Percentiles rank a stretch among this genome's conserved stretches.
These are phyloP conservation scores for Chloromonas sp. DNA, from an alignment of 163 green algal species.

Conservation along the genomic window DNA sequence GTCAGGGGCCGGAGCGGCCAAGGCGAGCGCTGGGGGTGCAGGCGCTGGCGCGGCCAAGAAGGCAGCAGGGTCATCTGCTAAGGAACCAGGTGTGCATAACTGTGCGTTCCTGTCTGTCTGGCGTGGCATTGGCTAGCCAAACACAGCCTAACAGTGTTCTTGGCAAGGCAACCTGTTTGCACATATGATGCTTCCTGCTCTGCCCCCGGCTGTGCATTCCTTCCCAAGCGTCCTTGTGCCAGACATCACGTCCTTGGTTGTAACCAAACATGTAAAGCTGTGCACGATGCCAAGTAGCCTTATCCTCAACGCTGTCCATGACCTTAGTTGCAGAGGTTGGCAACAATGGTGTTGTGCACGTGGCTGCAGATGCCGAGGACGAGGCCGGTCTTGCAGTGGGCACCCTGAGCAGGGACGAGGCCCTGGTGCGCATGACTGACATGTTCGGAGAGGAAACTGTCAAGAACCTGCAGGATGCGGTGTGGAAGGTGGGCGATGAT, in stretches of 20 bases:
- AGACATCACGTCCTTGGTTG: background rate
- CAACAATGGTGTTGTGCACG: background rate
- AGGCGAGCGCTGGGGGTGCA: background rate
- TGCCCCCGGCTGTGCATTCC: no score
- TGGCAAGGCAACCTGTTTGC: background rate
- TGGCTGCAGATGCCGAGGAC: conserved; percentile 31
- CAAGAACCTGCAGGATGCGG: conserved; percentile 48
- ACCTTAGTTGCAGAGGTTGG: no score
- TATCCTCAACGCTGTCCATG: no score
- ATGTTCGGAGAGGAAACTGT: conserved; percentile 57
- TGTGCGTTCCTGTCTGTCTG: background rate
- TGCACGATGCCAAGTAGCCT: background rate
- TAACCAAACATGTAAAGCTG: background rate
- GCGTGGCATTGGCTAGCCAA: background rate
- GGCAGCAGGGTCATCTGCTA: background rate
- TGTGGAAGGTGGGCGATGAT: conserved; percentile 68
- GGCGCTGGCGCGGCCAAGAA: background rate
- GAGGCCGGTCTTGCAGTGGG: conserved; percentile 36
- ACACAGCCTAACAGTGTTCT: background rate
- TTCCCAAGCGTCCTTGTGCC: background rate
- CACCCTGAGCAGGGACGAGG: conserved; percentile 48
- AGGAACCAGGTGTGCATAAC: background rate
- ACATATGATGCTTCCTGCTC: background rate
- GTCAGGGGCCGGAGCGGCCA: background rate
- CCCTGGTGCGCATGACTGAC: conserved; percentile 45